Evolutionary conservation across 768 basidiomycete genomes (phyloP).

Genomic region (Lenzites betulinus): DNA sequence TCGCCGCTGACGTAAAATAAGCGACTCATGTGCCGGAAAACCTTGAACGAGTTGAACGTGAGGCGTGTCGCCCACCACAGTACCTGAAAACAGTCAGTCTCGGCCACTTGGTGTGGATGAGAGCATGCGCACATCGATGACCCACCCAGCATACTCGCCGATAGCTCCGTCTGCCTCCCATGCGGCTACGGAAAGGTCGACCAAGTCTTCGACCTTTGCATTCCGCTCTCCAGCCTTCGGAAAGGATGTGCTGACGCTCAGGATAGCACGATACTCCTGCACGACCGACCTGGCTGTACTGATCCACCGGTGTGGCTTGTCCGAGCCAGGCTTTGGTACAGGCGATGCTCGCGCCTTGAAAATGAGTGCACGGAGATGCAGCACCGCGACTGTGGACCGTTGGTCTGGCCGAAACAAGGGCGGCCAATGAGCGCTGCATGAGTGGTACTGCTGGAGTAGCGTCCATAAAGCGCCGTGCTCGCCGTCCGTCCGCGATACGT

Average conservation of each 20-base stretch:
- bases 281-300: conserved; percentile 65
- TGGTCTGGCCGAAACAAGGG: conserved; percentile 76
- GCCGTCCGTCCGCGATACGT: conserved; percentile 40
- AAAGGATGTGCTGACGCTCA: conserved; percentile 71
- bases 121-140: conserved; percentile 62
- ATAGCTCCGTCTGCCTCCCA: conserved; percentile 77
- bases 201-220: conserved; percentile 77
- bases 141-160: conserved; percentile 70
- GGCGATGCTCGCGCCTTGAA: conserved; percentile 39
- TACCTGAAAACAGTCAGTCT: conserved; percentile 45
- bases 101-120: not conserved
- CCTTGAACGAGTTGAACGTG: conserved; percentile 88
- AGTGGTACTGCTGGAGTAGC: conserved; percentile 61
- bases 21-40: conserved; percentile 84
- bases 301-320: conserved; percentile 57
- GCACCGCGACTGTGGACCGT: conserved; percentile 63
- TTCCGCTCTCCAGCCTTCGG: conserved; percentile 83
- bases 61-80: conserved; percentile 94
- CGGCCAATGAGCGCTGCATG: conserved; percentile 73
- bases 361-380: conserved; percentile 76
- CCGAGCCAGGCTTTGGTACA: conserved; percentile 26
- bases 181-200: conserved; percentile 74
- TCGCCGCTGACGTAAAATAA: conserved; percentile 66
- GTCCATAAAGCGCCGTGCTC: conserved; percentile 52
- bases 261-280: conserved; percentile 67